Percentiles rank a stretch among this genome's conserved stretches.
These are phyloP conservation scores for Fusarium floridanum DNA, from an alignment of 2,329 filamentous ascomycete species.

Conservation along the genomic window DNA sequence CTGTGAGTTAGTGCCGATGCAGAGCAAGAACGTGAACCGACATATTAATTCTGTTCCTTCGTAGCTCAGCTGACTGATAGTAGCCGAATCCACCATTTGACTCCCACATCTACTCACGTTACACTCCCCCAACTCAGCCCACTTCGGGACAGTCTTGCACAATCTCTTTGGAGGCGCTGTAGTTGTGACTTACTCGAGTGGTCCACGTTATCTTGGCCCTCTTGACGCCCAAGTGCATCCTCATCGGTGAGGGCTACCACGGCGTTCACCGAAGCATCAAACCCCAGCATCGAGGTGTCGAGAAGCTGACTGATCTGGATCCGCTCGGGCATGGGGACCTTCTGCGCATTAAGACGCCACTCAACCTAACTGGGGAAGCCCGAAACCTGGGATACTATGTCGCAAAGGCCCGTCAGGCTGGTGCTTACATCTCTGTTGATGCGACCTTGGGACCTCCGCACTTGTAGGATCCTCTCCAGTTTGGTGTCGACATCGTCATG, in stretches of 20 bases:
- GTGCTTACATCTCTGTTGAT: slow-evolving; percentile 84
- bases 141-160: neutral
- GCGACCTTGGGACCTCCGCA: slow-evolving; percentile 87
- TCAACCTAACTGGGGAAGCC: neutral
- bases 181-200: neutral
- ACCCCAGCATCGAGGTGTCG: neutral
- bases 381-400: neutral
- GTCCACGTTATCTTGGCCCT: neutral
- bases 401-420: slow-evolving; percentile 48
- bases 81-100: neutral
- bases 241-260: neutral
- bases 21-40: neutral
- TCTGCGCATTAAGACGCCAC: neutral
- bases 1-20: neutral
- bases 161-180: neutral
- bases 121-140: neutral
- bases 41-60: too few species aligned
- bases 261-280: neutral
- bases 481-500: slow-evolving; percentile 87
- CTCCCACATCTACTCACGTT: neutral
- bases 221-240: neutral
- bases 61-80: neutral
- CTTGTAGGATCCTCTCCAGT: slow-evolving; percentile 75
- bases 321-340: neutral
- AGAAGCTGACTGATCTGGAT: neutral